These are phyloP conservation scores for Meripilus lineatus DNA, from an alignment of 1,284 basidiomycete species.

Conservation along the genomic window DNA sequence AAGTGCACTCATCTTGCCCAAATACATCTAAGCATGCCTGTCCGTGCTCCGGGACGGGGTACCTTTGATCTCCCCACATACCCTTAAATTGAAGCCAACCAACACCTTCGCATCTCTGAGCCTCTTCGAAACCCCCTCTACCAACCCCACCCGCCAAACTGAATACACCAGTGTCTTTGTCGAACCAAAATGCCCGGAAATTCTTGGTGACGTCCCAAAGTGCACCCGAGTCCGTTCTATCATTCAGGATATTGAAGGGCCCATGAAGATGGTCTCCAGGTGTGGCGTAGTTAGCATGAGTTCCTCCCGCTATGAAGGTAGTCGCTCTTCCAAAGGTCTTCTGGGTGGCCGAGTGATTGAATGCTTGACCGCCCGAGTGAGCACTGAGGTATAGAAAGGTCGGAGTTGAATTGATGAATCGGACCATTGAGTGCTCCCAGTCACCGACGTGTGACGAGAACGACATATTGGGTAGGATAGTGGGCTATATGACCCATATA, in stretches of 20 bases:
- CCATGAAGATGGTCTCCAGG: slow-evolving; percentile 23
- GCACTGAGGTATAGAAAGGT: slow-evolving; percentile 30
- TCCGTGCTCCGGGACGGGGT: slow-evolving; percentile 19
- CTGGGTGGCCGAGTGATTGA: slow-evolving; percentile 19
- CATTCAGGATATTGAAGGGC: slow-evolving; percentile 12
- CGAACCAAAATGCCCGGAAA: slow-evolving; percentile 28
- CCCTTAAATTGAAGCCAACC: slow-evolving; percentile 25
- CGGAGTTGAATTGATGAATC: slow-evolving; percentile 29
- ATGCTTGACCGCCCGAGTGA: slow-evolving; percentile 29
- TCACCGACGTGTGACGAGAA: slow-evolving; percentile 30
- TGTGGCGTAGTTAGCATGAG: slow-evolving; percentile 29
- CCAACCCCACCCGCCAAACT: slow-evolving; percentile 20
- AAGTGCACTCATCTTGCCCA: slow-evolving; percentile 19
- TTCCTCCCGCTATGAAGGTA: slow-evolving; percentile 25
- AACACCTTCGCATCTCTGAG: slow-evolving; percentile 15
- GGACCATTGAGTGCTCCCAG: slow-evolving; percentile 35
- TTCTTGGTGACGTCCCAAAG: slow-evolving; percentile 27
- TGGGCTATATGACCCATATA: too few relatives aligned
- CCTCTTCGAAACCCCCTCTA: slow-evolving; percentile 15
- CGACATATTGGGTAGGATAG: too few relatives aligned
- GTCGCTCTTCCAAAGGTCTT: slow-evolving; percentile 21
- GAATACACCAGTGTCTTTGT: slow-evolving; percentile 19
- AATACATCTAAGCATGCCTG: slow-evolving; percentile 21
- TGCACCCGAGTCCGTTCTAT: slow-evolving; percentile 18
- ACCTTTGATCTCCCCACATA: slow-evolving; percentile 28